phyloP scores from a whole-genome alignment of 1,284 basidiomycete genomes.

The Irpex lacteus region DNA sequence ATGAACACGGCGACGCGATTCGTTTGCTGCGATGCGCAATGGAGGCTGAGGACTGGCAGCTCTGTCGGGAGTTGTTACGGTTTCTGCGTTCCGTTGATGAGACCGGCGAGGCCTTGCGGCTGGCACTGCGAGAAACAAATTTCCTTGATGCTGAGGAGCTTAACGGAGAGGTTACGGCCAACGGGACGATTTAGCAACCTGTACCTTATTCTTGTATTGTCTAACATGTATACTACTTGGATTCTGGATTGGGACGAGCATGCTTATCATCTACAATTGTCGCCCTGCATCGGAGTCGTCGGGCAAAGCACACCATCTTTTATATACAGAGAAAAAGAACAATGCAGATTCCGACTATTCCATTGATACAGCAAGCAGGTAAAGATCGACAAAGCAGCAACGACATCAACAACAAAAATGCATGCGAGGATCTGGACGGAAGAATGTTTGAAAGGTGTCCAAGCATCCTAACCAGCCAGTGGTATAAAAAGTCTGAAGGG shows the following conservation, averaged over 20 bases:
- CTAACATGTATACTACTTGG: neutral
- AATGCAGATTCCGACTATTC: neutral
- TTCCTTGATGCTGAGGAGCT: constrained; percentile 15
- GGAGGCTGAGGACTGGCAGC: constrained; percentile 71
- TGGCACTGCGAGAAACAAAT: constrained; percentile 48
- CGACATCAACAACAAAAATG: neutral
- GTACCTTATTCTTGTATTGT: neutral
- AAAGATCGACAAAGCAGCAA: neutral
- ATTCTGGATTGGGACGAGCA: neutral
- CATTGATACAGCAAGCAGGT: neutral
- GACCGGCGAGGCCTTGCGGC: constrained; percentile 67
- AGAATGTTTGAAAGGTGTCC: neutral
- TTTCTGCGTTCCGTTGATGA: constrained; percentile 92
- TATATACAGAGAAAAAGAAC: neutral
- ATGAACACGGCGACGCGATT: constrained; percentile 75
- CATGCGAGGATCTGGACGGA: neutral
- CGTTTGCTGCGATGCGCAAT: constrained; percentile 75
- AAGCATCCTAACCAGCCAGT: neutral
- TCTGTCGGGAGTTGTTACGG: constrained; percentile 87
- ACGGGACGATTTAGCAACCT: neutral
- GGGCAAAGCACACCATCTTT: neutral
- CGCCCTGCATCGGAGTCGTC: no score
- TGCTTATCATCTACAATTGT: neutral
- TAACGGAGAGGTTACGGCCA: neutral
- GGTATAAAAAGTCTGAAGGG: neutral